Evolutionary conservation across 2,329 filamentous ascomycete species (phyloP).

Genomic region (Drechslerella stenobrocha): DNA sequence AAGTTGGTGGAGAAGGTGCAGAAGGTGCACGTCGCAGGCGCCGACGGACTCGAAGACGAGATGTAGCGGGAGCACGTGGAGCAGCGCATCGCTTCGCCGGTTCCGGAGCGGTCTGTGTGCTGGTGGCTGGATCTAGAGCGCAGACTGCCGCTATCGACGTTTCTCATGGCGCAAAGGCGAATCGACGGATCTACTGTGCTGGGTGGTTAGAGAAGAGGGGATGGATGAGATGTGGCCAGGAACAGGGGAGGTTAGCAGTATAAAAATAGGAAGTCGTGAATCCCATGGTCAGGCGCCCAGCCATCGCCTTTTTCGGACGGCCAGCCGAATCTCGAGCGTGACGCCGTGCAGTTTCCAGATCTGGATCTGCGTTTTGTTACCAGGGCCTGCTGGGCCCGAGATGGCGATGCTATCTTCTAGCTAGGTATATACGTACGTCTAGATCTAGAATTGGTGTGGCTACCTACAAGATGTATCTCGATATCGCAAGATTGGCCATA

Average conservation of each 20-base stretch:
- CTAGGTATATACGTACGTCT: too few relatives aligned
- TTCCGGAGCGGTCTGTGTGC: slow-evolving; percentile 13
- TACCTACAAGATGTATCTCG: too few relatives aligned
- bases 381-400: too few relatives aligned
- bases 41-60: slow-evolving; percentile 21
- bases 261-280: slow-evolving; percentile 7
- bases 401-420: too few relatives aligned
- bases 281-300: slow-evolving; percentile 15
- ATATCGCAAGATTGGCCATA: too few relatives aligned
- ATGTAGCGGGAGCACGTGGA: slow-evolving; percentile 45
- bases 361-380: too few relatives aligned
- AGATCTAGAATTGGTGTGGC: too few relatives aligned
- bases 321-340: neutral
- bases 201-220: slow-evolving; percentile 2
- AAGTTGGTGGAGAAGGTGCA: slow-evolving; percentile 23
- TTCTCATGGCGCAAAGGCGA: slow-evolving; percentile 15
- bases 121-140: slow-evolving; percentile 22
- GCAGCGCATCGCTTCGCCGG: slow-evolving; percentile 26
- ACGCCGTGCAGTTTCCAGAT: too few relatives aligned
- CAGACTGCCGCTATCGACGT: slow-evolving; percentile 33
- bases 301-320: slow-evolving; percentile 41
- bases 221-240: neutral
- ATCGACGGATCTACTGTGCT: slow-evolving; percentile 10
- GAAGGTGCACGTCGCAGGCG: slow-evolving; percentile 25
- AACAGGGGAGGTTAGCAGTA: neutral